phyloP scores from a whole-genome alignment of 257 asterid species.

The Solanum arcanum region DNA sequence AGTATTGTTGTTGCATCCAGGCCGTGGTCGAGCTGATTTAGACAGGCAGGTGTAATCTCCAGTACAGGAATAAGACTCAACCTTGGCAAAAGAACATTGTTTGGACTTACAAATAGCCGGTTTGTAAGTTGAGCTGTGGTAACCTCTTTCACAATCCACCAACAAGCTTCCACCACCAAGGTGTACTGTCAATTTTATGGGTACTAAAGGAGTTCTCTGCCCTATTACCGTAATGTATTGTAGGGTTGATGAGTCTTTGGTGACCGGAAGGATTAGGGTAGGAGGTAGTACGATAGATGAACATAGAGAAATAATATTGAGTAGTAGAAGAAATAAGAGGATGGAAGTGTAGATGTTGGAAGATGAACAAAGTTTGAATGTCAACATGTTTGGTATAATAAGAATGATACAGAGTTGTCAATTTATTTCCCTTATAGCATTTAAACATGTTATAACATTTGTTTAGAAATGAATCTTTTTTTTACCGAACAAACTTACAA shows the following conservation, averaged over 20 bases:
- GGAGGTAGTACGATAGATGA: neutral
- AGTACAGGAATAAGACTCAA: neutral
- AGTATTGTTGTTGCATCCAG: constrained; percentile 52
- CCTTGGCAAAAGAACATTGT: constrained; percentile 33
- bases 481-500: neutral
- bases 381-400: neutral
- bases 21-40: constrained; percentile 10
- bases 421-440: neutral
- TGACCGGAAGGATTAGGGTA: constrained; percentile 36
- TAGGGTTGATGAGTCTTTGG: constrained; percentile 44
- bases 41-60: constrained; percentile 14
- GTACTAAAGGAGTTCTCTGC: constrained; percentile 49
- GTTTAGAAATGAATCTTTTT: neutral
- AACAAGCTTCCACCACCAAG: constrained; percentile 53
- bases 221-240: constrained; percentile 37
- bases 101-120: constrained; percentile 46
- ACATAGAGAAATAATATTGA: neutral
- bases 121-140: neutral
- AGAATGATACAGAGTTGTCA: neutral
- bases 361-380: neutral
- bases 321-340: neutral
- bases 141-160: constrained; percentile 56
- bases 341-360: neutral
- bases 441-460: neutral
- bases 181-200: constrained; percentile 43